These are phyloP conservation scores for Yamadazyma endophytica DNA, from an alignment of 805 yeast genomes.

Conservation along the genomic window DNA sequence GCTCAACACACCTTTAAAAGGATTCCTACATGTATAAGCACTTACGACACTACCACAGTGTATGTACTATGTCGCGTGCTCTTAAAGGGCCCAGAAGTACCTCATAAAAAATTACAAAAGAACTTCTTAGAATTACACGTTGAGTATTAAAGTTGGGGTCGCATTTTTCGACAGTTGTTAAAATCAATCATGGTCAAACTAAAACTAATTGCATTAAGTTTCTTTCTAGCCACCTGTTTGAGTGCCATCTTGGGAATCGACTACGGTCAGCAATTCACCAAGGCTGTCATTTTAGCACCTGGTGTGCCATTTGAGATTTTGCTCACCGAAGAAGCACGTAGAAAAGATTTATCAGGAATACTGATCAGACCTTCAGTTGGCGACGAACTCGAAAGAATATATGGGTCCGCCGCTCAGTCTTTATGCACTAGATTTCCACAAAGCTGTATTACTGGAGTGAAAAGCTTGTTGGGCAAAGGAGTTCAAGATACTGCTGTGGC, in stretches of 20 bases:
- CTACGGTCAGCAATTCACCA: constrained; percentile 81
- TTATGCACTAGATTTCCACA: constrained; percentile 72
- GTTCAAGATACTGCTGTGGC: constrained; percentile 43
- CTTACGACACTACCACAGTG: too few relatives aligned
- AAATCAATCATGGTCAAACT: too few relatives aligned
- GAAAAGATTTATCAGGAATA: constrained; percentile 83
- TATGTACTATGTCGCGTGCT: too few relatives aligned
- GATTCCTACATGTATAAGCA: too few relatives aligned
- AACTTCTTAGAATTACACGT: too few relatives aligned
- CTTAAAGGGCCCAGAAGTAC: too few relatives aligned
- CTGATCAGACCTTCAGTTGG: constrained; percentile 47
- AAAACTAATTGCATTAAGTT: too few relatives aligned
- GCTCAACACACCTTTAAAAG: too few relatives aligned
- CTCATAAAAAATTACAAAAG: too few relatives aligned
- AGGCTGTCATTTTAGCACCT: constrained; percentile 87
- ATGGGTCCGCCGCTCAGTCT: constrained; percentile 72
- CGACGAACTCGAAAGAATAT: constrained; percentile 61
- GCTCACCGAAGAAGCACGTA: constrained; percentile 82
- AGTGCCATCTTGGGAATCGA: constrained; percentile 89
- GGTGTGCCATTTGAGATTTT: constrained; percentile 84
- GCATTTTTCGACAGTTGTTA: too few relatives aligned
- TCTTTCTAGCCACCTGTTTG: too few relatives aligned
- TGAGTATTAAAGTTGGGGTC: too few relatives aligned
- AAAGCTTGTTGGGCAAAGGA: constrained; percentile 66
- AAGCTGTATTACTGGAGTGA: constrained; percentile 61